Evolutionary conservation across 176 grass and related monocot genomes (phyloP).

Genomic region (Tuctoria greenei): DNA sequence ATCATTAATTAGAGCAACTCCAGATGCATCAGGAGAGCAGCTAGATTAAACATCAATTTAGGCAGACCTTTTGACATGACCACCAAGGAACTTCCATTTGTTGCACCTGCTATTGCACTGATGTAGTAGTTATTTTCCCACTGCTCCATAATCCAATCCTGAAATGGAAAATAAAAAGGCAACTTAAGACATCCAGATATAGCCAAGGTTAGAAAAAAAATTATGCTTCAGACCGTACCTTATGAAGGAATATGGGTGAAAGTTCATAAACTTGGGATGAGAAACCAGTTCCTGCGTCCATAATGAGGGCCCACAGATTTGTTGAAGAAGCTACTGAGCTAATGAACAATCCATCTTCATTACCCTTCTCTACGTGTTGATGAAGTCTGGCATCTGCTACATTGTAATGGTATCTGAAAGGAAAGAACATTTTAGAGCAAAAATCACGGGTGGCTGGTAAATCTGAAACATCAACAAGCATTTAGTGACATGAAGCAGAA

Average conservation of each 20-base stretch:
- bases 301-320: constrained; percentile 97
- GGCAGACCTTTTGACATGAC: constrained; percentile 96
- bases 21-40: not conserved
- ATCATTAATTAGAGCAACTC: not conserved
- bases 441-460: not conserved
- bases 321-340: constrained; percentile 86
- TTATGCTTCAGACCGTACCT: constrained; percentile 51
- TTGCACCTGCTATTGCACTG: constrained; percentile 87
- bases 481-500: not conserved
- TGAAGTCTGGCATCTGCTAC: constrained; percentile 90
- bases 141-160: constrained; percentile 99
- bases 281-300: constrained; percentile 96
- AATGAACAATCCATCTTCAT: constrained; percentile 96
- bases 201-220: not conserved
- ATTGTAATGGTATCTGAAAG: constrained; percentile 92
- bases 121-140: constrained; percentile 99
- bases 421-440: not conserved
- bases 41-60: constrained; percentile 9
- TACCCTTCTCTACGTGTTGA: constrained; percentile 94
- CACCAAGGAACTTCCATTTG: constrained; percentile 92
- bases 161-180: constrained; percentile 34
- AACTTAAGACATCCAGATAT: constrained; percentile 24
- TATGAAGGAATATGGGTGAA: constrained; percentile 91
- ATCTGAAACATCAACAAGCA: constrained; percentile 7
- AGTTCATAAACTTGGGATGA: constrained; percentile 95